phyloP scores from a whole-genome alignment of 495 filamentous ascomycete species.

The Aspergillus panamensis region DNA sequence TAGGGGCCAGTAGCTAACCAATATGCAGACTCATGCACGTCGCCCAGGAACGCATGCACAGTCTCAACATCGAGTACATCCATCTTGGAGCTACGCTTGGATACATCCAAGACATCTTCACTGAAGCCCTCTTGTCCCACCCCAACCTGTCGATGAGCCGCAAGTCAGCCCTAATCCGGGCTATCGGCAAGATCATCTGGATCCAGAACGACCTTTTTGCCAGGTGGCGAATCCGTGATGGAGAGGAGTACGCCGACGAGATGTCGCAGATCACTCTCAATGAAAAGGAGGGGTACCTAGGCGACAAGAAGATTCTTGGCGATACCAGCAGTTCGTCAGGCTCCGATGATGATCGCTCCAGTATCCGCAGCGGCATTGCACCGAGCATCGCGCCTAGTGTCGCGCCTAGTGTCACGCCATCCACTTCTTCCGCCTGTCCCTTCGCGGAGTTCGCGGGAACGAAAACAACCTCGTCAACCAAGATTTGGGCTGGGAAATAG shows the following conservation, averaged over 20 bases:
- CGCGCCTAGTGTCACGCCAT: slow-evolving; percentile 22
- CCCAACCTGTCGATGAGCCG: slow-evolving; percentile 57
- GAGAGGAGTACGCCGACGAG: slow-evolving; percentile 64
- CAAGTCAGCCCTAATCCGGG: slow-evolving; percentile 66
- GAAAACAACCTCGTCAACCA: slow-evolving; percentile 30
- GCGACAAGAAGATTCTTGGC: slow-evolving; percentile 48
- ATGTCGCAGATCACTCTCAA: slow-evolving; percentile 48
- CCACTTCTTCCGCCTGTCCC: slow-evolving; percentile 31
- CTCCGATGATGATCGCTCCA: slow-evolving; percentile 37
- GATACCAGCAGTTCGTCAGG: slow-evolving; percentile 27
- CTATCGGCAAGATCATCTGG: slow-evolving; percentile 61
- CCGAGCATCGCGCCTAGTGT: slow-evolving; percentile 1
- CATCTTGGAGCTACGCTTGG: slow-evolving; percentile 66
- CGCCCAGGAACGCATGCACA: slow-evolving; percentile 58
- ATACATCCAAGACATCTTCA: slow-evolving; percentile 71
- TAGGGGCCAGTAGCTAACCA: slow-evolving; percentile 7
- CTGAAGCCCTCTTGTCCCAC: slow-evolving; percentile 68
- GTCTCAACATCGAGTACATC: slow-evolving; percentile 71
- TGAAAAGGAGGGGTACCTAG: slow-evolving; percentile 59
- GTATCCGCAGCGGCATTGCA: slow-evolving; percentile 21
- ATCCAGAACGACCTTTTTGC: slow-evolving; percentile 79
- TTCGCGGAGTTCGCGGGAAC: slow-evolving; percentile 32
- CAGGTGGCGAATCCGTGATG: slow-evolving; percentile 68
- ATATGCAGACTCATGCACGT: slow-evolving; percentile 61
- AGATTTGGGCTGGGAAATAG: slow-evolving; percentile 38